Evolutionary conservation across 352 stramenopile genomes (phyloP).

Genomic region (Phytophthora cajani): DNA sequence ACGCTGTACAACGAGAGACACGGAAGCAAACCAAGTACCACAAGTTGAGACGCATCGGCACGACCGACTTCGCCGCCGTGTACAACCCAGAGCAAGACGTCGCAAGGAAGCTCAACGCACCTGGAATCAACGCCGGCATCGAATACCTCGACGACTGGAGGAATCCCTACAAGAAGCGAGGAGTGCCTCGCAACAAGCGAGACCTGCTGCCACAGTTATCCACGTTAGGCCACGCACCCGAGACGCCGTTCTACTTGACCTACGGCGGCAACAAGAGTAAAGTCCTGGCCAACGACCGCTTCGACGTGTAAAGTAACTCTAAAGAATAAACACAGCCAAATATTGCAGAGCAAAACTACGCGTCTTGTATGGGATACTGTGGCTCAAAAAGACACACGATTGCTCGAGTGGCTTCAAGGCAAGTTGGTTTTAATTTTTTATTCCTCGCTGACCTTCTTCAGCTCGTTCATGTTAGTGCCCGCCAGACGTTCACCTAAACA

Average conservation of each 20-base stretch:
- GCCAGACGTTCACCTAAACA: constrained; percentile 66
- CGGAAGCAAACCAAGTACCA: constrained; percentile 72
- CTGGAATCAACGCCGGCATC: constrained; percentile 60
- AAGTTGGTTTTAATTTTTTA: constrained; percentile 34
- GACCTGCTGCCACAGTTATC: constrained; percentile 58
- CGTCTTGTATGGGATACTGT: constrained; percentile 1
- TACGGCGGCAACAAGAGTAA: constrained; percentile 72
- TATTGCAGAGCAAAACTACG: background rate
- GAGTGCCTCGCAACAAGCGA: constrained; percentile 52
- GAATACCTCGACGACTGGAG: constrained; percentile 68
- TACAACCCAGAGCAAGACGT: constrained; percentile 57
- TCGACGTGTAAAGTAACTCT: constrained; percentile 55
- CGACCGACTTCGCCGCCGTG: constrained; percentile 57
- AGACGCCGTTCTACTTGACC: constrained; percentile 66
- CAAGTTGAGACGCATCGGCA: constrained; percentile 54
- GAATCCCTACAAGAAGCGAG: constrained; percentile 78
- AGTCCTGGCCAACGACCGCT: constrained; percentile 69
- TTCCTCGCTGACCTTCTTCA: constrained; percentile 86
- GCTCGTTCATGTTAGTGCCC: constrained; percentile 87
- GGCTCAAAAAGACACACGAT: constrained; percentile 3
- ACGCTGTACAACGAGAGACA: constrained; percentile 45
- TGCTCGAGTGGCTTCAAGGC: constrained; percentile 6
- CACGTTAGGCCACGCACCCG: constrained; percentile 48
- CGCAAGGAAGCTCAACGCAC: constrained; percentile 43
- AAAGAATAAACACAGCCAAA: background rate